Percentiles rank a stretch among this genome's conserved stretches.
Conservation (phyloP, 2,329 filamentous ascomycete species). For the Colletotrichum caudatum region DNA sequence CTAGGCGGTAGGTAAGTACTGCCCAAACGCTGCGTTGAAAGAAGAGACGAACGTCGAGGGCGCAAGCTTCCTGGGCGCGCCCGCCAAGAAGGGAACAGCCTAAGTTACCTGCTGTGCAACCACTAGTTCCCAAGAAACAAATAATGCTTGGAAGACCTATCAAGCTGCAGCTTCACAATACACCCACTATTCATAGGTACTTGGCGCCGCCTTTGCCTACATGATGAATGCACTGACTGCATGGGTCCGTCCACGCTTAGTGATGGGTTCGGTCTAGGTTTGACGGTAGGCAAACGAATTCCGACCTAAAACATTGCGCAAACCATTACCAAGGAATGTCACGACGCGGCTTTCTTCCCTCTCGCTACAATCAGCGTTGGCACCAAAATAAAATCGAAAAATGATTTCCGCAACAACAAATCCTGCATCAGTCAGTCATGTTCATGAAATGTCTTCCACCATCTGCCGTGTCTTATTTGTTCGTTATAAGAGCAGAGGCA, state of each 20-base stretch:
- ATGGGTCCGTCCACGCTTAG: no score
- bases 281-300: background rate
- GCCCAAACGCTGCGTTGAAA: background rate
- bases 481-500: constrained; percentile 24
- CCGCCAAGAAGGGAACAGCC: background rate
- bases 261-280: background rate
- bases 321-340: background rate
- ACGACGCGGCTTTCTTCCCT: background rate
- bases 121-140: background rate
- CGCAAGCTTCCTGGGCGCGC: constrained; percentile 13
- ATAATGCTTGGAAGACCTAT: background rate
- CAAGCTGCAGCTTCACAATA: background rate
- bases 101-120: background rate
- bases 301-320: background rate
- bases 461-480: background rate
- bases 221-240: background rate
- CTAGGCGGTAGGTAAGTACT: constrained; percentile 14
- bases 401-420: background rate
- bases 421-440: background rate
- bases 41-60: constrained; percentile 36
- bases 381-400: no score
- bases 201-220: background rate
- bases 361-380: background rate
- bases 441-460: background rate
- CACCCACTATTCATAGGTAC: no score